These are phyloP conservation scores for Mycena citricolor DNA, from an alignment of 1,284 basidiomycete genomes.

Conservation along the genomic window DNA sequence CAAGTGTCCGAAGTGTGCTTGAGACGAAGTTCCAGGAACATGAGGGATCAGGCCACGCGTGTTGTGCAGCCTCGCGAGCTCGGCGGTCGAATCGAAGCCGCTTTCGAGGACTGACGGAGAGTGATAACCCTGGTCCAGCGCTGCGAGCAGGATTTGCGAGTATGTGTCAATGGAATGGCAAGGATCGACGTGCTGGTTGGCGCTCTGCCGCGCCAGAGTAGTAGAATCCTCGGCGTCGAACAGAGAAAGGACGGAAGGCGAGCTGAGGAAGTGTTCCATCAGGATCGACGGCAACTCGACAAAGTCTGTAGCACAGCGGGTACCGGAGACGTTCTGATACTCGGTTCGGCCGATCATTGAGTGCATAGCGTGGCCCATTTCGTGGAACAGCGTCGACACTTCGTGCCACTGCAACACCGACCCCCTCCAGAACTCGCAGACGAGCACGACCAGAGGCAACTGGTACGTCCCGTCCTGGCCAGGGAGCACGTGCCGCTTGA, in stretches of 20 bases:
- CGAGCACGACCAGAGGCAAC: conserved; percentile 87
- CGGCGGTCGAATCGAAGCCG: conserved; percentile 70
- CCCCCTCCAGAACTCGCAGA: conserved; percentile 85
- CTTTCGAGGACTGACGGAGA: conserved; percentile 57
- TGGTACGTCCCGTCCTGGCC: conserved; percentile 77
- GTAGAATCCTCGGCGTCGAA: conserved; percentile 54
- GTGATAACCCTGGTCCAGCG: conserved; percentile 90
- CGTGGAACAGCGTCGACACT: conserved; percentile 94
- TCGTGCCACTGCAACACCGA: conserved; percentile 91
- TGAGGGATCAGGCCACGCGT: conserved; percentile 78
- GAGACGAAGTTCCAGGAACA: conserved; percentile 84
- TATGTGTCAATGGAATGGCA: conserved; percentile 85
- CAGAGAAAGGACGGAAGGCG: conserved; percentile 79
- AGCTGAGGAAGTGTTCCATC: conserved; percentile 96
- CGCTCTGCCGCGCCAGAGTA: conserved; percentile 41
- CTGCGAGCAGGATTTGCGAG: conserved; percentile 88
- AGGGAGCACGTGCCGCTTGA: conserved; percentile 55
- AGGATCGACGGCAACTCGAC: conserved; percentile 97
- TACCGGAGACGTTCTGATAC: conserved; percentile 97
- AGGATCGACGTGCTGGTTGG: conserved; percentile 65
- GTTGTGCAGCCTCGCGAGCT: conserved; percentile 66
- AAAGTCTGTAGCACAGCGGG: conserved; percentile 98
- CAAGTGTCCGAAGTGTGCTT: conserved; percentile 93
- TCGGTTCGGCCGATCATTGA: conserved; percentile 98
- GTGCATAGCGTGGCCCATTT: conserved; percentile 99